A percentile compares a stretch with the other conserved stretches of the same genome.
phyloP scores from a whole-genome alignment of 352 stramenopile species.

The Pythium coloratum region DNA sequence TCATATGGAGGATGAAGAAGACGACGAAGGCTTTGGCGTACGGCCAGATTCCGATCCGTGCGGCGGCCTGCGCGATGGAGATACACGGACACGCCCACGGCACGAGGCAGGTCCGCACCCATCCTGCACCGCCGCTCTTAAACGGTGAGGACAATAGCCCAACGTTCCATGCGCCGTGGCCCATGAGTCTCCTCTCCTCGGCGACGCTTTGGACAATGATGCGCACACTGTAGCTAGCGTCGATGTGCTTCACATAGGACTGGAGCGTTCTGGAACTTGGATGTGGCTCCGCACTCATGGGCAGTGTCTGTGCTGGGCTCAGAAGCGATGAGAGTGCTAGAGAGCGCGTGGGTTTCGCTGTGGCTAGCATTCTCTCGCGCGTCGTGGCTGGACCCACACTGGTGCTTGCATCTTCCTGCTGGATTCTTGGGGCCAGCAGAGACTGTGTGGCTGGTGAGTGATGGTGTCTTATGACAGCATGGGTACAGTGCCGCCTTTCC shows the following conservation, averaged over 20 bases:
- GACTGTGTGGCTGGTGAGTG: not conserved
- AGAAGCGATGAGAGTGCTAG: not conserved
- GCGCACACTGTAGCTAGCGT: slow-evolving; percentile 20
- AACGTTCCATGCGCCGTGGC: slow-evolving; percentile 11
- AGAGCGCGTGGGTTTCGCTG: not conserved
- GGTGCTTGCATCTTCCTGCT: not conserved
- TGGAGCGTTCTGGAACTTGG: not conserved
- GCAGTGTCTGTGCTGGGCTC: not conserved
- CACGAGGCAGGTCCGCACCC: slow-evolving; percentile 14
- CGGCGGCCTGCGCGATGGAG: slow-evolving; percentile 20
- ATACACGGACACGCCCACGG: slow-evolving; percentile 21
- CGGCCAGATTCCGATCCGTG: slow-evolving; percentile 19
- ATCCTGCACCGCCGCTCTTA: slow-evolving; percentile 8
- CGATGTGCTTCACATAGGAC: slow-evolving; percentile 22
- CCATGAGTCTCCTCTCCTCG: slow-evolving; percentile 23
- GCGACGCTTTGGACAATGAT: slow-evolving; percentile 27
- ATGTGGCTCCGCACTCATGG: slow-evolving; percentile 6
- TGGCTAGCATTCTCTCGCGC: not conserved
- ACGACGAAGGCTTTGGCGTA: slow-evolving; percentile 9
- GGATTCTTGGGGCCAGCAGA: not conserved
- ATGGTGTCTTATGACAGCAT: slow-evolving; percentile 3
- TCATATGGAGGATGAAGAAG: slow-evolving; percentile 19
- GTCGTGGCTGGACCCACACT: not conserved
- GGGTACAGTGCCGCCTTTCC: not conserved
- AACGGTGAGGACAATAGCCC: slow-evolving; percentile 14